These are phyloP conservation scores for Apiospora aurea DNA, from an alignment of 2,329 filamentous ascomycete genomes.

Conservation along the genomic window DNA sequence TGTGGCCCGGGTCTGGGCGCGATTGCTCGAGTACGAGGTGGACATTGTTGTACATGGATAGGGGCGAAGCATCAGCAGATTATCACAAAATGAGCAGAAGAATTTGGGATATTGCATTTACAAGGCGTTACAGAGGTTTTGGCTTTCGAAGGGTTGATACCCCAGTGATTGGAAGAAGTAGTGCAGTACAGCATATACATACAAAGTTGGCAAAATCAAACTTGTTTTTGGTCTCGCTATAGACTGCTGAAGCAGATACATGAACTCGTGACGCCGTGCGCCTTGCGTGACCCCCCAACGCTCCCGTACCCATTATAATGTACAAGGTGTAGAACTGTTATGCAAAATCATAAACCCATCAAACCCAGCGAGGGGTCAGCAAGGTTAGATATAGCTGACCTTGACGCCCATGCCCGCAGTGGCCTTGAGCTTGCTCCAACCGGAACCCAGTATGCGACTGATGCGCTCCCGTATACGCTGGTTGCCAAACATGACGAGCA, in stretches of 20 bases:
- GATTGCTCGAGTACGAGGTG: background rate
- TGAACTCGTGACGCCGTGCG: slow-evolving; percentile 15
- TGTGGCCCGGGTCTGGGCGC: slow-evolving; percentile 58
- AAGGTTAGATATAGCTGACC: slow-evolving; percentile 85
- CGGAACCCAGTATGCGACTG: slow-evolving; percentile 69
- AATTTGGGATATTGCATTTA: slow-evolving; percentile 23
- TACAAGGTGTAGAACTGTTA: slow-evolving; percentile 11
- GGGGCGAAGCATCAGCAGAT: background rate
- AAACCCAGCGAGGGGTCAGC: background rate
- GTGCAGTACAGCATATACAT: background rate
- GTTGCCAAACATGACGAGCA: slow-evolving; percentile 79
- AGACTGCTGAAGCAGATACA: slow-evolving; percentile 15
- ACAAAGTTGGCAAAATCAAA: slow-evolving; percentile 1
- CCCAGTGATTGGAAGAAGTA: background rate
- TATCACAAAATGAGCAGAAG: background rate
- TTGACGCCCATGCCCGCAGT: slow-evolving; percentile 97
- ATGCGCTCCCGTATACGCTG: slow-evolving; percentile 78
- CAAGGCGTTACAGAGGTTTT: slow-evolving; percentile 20
- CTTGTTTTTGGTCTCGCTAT: slow-evolving; percentile 9
- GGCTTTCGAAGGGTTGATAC: slow-evolving; percentile 19
- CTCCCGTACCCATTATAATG: slow-evolving; percentile 2
- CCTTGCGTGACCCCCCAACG: slow-evolving; percentile 8
- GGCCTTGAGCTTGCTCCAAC: slow-evolving; percentile 81
- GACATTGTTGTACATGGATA: slow-evolving; percentile 7
- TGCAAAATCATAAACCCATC: slow-evolving; percentile 23